Evolutionary conservation across 164 flowering plant species (phyloP).

Genomic region (Nymphaea thermarum): DNA sequence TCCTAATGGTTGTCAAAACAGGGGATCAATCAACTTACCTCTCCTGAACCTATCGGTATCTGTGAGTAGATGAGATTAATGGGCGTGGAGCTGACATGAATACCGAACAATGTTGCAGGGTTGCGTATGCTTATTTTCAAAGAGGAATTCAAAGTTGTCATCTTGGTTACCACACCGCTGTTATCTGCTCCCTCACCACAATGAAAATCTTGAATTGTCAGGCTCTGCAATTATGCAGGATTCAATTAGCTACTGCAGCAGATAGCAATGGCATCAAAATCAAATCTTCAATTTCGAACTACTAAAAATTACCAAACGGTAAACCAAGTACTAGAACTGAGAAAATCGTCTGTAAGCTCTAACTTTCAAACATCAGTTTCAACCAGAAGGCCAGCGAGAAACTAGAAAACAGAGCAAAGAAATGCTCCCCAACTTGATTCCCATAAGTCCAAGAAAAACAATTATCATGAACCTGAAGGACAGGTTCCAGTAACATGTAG

Average conservation of each 20-base stretch:
- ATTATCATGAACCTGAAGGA: no score
- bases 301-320: not conserved
- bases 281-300: not conserved
- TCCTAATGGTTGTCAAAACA: not conserved
- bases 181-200: conserved; percentile 62
- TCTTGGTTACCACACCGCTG: conserved; percentile 82
- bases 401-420: no score
- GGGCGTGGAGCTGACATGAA: conserved; percentile 72
- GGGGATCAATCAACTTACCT: conserved; percentile 25
- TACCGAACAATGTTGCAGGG: conserved; percentile 83
- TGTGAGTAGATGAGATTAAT: conserved; percentile 61
- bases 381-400: not conserved
- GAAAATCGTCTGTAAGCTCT: not conserved
- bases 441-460: no score
- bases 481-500: no score
- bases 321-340: not conserved
- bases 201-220: conserved; percentile 45
- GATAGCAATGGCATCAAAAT: not conserved
- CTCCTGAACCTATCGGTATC: conserved; percentile 70
- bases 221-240: conserved; percentile 40
- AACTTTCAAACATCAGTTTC: no score
- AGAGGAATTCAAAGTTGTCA: conserved; percentile 65
- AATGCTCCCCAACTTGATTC: no score
- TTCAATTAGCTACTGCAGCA: not conserved
- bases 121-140: conserved; percentile 62